Percentiles rank a stretch among this genome's conserved stretches.
Evolutionary conservation across 2,329 filamentous ascomycete species (phyloP).

Genomic region (Hypoxylon sp.): DNA sequence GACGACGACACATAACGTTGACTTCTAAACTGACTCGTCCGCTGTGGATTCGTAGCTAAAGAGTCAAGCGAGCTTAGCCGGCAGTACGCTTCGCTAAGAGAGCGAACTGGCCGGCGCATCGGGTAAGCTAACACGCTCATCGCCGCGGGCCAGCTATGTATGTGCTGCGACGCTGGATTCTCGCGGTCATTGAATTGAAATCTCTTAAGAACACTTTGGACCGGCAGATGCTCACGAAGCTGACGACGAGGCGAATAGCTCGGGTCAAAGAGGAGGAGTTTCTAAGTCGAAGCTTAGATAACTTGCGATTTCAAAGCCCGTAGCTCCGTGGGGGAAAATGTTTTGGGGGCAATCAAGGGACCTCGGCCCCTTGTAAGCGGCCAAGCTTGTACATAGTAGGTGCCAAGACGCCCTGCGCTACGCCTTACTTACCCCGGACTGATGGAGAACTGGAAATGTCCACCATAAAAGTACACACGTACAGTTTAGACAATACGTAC

Average conservation of each 20-base stretch:
- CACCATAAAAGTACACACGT: neutral
- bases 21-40: conserved; percentile 5
- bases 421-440: conserved; percentile 20
- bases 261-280: conserved; percentile 23
- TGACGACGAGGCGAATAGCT: conserved; percentile 2
- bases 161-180: conserved; percentile 35
- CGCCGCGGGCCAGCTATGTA: conserved; percentile 41
- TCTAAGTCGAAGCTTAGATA: conserved; percentile 7
- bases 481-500: neutral
- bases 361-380: conserved; percentile 25
- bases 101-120: conserved; percentile 37
- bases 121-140: conserved; percentile 42
- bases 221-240: neutral
- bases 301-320: neutral
- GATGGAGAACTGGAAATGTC: conserved; percentile 20
- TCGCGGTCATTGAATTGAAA: conserved; percentile 35
- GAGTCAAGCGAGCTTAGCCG: conserved; percentile 14
- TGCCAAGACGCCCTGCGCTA: conserved; percentile 19
- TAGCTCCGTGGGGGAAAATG: conserved; percentile 1
- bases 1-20: conserved; percentile 48
- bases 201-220: neutral
- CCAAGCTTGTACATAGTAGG: conserved; percentile 7
- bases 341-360: too few species aligned
- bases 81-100: conserved; percentile 26
- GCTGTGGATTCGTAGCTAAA: conserved; percentile 32